Evolutionary conservation across 306 rosid species (phyloP), one percentile per base, ranked within the genome.

Genomic region (Arachis stenosperma): DNA sequence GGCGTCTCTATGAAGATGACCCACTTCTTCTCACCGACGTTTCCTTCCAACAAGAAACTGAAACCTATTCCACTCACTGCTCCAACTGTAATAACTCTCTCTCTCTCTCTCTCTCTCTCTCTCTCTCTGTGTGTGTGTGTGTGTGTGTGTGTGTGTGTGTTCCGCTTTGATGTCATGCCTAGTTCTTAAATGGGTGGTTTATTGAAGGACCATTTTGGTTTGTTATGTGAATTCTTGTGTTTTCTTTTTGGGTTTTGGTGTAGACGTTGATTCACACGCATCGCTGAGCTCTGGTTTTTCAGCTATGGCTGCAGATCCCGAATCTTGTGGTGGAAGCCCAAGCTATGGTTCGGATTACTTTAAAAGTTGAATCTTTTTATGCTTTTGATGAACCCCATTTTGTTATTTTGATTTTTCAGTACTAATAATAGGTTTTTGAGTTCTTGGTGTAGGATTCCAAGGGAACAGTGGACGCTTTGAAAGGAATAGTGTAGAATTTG

Each of bases 11-110:
- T 68, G 90, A 85, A 66, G 83, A 79, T 67, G 88, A 89, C 77
- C 91, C 91, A 75, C 91, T 85, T 83, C 95, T 86, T 61, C 85
- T 89, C 42, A 82, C 85, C 0, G 88, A 86, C 79, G 85, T 76
- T 68, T 83, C 88, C 75, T 67, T 65, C 33, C 91, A 61, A 69
- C 81, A 60, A 61, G 53, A 80, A 48, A 43, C 47, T 48, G 57
- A 80, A 53, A 48, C 56, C 51, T 72, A 82, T 62, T 46, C 78
- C 48, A 61, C 66, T 65, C 39, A 27, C 17, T 37, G 62, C 44
- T 76, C 80, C 47, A 71, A 58, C 52, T 54, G 90, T 86, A 78
- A 84, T 81, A 75, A 48, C 60, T 40, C 10, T 0, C 51, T 10
- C 51, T 8, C 51, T 46, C 51, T n/a, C 27, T 14, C 27, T 52